These are phyloP conservation scores for Silene noctiflora DNA, from an alignment of 179 eudicot species.

Conservation along the genomic window DNA sequence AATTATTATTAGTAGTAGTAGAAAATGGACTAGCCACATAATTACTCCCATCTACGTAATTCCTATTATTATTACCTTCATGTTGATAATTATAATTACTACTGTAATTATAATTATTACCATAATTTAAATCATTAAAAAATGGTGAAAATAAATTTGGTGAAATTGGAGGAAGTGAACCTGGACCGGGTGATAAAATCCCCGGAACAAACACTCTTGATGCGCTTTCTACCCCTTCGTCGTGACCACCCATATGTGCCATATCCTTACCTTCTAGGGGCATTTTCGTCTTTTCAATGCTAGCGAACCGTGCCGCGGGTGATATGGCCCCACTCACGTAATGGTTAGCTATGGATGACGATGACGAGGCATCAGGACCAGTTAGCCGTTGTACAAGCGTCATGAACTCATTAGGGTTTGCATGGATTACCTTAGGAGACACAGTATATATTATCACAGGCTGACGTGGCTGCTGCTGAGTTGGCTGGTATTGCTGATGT, in stretches of 20 bases:
- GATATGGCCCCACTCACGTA: constrained; percentile 38
- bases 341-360: constrained; percentile 16
- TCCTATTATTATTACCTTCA: too few species aligned
- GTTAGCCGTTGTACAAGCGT: constrained; percentile 78
- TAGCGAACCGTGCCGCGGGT: constrained; percentile 58
- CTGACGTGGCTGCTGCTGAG: constrained; percentile 37
- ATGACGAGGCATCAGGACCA: constrained; percentile 45
- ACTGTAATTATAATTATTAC: neutral
- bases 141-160: constrained; percentile 60
- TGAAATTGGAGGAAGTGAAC: constrained; percentile 57
- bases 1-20: neutral
- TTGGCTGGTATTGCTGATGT: constrained; percentile 25
- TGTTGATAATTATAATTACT: constrained; percentile 10
- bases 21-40: constrained; percentile 23
- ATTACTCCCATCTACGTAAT: constrained; percentile 26
- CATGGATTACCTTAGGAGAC: constrained; percentile 85
- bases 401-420: constrained; percentile 83
- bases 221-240: constrained; percentile 31
- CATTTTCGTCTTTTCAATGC: constrained; percentile 52
- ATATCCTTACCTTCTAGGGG: constrained; percentile 29
- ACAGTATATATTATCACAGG: constrained; percentile 85
- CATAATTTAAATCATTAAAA: constrained; percentile 42
- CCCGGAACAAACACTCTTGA: constrained; percentile 46
- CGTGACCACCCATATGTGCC: constrained; percentile 2
- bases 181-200: constrained; percentile 77